These are phyloP conservation scores for Ophiocordyceps camponoti-leonardi DNA, from an alignment of 2,329 filamentous ascomycete genomes.

Conservation along the genomic window DNA sequence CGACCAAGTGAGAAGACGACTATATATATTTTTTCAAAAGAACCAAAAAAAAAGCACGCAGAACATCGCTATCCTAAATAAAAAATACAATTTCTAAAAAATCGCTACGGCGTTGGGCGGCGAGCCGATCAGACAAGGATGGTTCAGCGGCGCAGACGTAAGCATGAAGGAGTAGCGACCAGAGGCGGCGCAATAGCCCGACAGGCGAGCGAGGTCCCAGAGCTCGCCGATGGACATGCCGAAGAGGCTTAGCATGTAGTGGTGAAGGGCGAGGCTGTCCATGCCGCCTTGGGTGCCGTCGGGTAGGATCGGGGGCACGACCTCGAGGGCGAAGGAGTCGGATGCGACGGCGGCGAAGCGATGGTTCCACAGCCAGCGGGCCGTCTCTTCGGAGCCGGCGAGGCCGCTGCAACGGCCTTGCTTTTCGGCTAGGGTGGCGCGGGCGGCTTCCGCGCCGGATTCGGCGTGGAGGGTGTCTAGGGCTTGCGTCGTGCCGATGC, in stretches of 20 bases:
- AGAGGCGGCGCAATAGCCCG: slow-evolving; percentile 31
- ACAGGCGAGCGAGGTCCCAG: slow-evolving; percentile 35
- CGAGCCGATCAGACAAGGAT: slow-evolving; percentile 30
- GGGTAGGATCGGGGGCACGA: slow-evolving; percentile 33
- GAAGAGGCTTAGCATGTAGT: slow-evolving; percentile 30
- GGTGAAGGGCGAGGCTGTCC: slow-evolving; percentile 25
- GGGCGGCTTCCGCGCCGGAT: slow-evolving; percentile 3
- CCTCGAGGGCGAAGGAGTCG: slow-evolving; percentile 47
- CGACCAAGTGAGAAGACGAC: too few species aligned
- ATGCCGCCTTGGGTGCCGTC: slow-evolving; percentile 17
- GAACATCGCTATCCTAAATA: too few species aligned
- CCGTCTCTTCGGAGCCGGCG: slow-evolving; percentile 30
- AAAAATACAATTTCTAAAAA: too few species aligned
- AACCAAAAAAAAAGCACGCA: too few species aligned
- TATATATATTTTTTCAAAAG: too few species aligned
- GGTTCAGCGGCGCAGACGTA: slow-evolving; percentile 40
- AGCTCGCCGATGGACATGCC: slow-evolving; percentile 38
- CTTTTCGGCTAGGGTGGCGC: slow-evolving; percentile 10
- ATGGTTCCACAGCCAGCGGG: slow-evolving; percentile 52
- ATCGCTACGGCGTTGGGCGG: slow-evolving; percentile 31
- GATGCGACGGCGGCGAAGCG: slow-evolving; percentile 50
- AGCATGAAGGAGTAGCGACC: slow-evolving; percentile 44
- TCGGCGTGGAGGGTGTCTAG: slow-evolving; percentile 28
- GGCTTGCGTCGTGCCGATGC: slow-evolving; percentile 43
- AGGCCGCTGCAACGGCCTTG: slow-evolving; percentile 17